phyloP scores from a whole-genome alignment of 2,329 filamentous ascomycete genomes.

The Blastomyces emzantsi region DNA sequence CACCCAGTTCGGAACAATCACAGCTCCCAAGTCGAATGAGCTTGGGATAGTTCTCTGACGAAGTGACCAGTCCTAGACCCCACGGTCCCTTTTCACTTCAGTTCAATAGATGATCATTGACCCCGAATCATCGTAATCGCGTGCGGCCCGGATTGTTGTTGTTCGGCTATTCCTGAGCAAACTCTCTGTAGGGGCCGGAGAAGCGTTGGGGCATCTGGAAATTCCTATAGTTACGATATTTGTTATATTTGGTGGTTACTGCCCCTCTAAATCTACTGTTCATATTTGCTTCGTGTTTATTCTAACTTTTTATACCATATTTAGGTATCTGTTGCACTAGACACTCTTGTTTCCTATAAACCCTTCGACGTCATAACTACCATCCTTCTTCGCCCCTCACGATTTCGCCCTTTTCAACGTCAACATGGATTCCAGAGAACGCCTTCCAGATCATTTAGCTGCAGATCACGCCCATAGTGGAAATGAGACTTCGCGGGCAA shows the following conservation, averaged over 20 bases:
- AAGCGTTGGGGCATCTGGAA: neutral
- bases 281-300: neutral
- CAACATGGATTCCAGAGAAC: conserved; percentile 16
- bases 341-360: neutral
- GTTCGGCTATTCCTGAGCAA: neutral
- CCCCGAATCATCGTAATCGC: neutral
- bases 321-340: neutral
- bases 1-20: neutral
- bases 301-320: neutral
- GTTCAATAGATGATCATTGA: neutral
- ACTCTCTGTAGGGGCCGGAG: neutral
- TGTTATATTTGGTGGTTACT: neutral
- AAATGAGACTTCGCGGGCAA: conserved; percentile 66
- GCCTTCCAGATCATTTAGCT: conserved; percentile 12
- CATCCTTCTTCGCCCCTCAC: neutral
- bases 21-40: conserved; percentile 4
- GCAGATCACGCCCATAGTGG: conserved; percentile 19
- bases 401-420: too few relatives aligned
- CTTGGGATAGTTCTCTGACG: neutral
- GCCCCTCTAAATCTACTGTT: neutral
- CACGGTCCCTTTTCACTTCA: neutral
- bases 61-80: neutral
- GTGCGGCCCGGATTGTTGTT: neutral
- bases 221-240: neutral
- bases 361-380: conserved; percentile 5